Evolutionary conservation across 2,329 filamentous ascomycete genomes (phyloP).

Genomic region (Chrysosporium keratinophilum): DNA sequence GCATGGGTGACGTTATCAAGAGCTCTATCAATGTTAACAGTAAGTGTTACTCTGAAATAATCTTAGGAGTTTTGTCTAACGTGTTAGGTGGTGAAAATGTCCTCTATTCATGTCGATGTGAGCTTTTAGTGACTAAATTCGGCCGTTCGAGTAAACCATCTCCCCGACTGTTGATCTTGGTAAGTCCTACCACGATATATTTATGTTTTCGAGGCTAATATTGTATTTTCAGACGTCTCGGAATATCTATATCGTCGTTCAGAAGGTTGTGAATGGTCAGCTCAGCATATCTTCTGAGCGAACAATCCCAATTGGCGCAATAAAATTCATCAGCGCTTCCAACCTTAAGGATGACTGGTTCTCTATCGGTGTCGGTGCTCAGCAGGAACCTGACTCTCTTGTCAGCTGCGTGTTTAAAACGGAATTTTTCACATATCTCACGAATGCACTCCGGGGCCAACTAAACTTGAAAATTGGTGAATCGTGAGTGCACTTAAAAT

Average conservation of each 20-base stretch:
- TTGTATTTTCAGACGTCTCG: constrained; percentile 50
- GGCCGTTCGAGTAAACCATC: constrained; percentile 90
- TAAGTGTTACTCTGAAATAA: constrained; percentile 30
- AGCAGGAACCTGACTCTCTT: constrained; percentile 85
- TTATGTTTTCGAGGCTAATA: constrained; percentile 17
- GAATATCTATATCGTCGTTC: constrained; percentile 81
- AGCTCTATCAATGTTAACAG: constrained; percentile 59
- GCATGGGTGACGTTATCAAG: constrained; percentile 71
- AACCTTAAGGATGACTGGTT: constrained; percentile 93
- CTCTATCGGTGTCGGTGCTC: constrained; percentile 77
- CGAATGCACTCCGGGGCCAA: constrained; percentile 64
- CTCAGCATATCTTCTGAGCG: constrained; percentile 71
- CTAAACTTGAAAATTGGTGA: constrained; percentile 76
- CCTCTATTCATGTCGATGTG: constrained; percentile 83
- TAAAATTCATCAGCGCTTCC: constrained; percentile 77
- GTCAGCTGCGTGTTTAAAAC: constrained; percentile 93
- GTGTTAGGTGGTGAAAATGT: constrained; percentile 50
- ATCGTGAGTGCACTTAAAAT: constrained; percentile 34
- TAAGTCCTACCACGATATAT: constrained; percentile 22
- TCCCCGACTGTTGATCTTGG: constrained; percentile 69
- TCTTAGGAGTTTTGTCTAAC: background rate
- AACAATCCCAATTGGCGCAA: constrained; percentile 69
- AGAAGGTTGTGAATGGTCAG: constrained; percentile 71
- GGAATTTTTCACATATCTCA: constrained; percentile 89
- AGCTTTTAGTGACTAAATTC: constrained; percentile 86